A percentile compares a stretch with the other conserved stretches of the same genome.
These are phyloP conservation scores for Musa acuminata DNA, from an alignment of 176 grass and related monocot species.

Conservation along the genomic window DNA sequence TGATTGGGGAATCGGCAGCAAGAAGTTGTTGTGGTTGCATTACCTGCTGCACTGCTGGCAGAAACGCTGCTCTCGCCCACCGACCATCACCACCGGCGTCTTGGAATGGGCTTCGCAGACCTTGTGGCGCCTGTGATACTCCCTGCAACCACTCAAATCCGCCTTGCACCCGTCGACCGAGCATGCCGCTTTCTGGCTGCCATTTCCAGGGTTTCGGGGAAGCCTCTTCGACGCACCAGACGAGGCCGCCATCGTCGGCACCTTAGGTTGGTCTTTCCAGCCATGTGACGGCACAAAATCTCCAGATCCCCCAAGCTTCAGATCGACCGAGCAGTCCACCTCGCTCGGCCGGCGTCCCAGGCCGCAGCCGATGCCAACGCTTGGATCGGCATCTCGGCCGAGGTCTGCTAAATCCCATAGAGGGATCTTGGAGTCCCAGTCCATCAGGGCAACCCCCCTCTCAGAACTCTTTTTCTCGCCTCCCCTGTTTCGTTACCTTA, in stretches of 20 bases:
- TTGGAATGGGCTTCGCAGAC: slow-evolving; percentile 92
- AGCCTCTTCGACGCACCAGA: not conserved
- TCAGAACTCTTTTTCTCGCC: not conserved
- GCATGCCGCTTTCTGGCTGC: not conserved
- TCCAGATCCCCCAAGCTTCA: not conserved
- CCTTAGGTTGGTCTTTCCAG: not conserved
- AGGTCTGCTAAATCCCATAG: not conserved
- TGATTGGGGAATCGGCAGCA: too few species aligned
- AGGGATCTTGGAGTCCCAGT: not conserved
- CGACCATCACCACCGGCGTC: slow-evolving; percentile 69
- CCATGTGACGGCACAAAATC: too few species aligned
- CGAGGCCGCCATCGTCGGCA: not conserved
- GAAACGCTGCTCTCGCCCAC: slow-evolving; percentile 84
- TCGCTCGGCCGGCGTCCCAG: too few species aligned
- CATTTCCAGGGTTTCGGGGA: too few species aligned
- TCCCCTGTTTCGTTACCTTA: too few species aligned
- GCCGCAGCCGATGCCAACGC: not conserved
- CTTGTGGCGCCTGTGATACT: slow-evolving; percentile 91
- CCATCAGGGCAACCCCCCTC: not conserved
- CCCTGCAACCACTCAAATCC: slow-evolving; percentile 11
- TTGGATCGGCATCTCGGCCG: not conserved
- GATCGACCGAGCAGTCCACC: not conserved
- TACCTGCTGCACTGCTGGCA: slow-evolving; percentile 99
- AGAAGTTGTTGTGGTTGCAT: not conserved
- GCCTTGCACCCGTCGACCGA: not conserved